Percentiles rank a stretch among this genome's conserved stretches.
phyloP scores from a whole-genome alignment of 371 early-diverging fungal species.

The Mortierella sp. region DNA sequence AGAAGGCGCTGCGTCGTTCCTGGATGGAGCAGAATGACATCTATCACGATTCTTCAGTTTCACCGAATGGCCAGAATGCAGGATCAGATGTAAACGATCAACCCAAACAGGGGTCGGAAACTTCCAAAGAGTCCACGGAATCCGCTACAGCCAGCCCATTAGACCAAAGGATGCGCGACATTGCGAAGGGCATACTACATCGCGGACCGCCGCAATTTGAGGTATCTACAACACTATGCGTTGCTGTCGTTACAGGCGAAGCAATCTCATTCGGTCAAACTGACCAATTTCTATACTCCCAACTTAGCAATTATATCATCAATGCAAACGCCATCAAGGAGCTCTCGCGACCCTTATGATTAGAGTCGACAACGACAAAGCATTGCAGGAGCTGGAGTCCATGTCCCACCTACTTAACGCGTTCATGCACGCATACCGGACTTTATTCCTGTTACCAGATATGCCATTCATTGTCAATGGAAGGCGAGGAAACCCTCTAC shows the following conservation, averaged over 20 bases:
- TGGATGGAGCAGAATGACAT: slow-evolving; percentile 24
- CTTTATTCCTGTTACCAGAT: slow-evolving; percentile 51
- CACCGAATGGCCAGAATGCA: background rate
- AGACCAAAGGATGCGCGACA: slow-evolving; percentile 22
- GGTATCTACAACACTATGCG: too few species aligned
- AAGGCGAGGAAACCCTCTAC: slow-evolving; percentile 31
- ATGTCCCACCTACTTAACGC: slow-evolving; percentile 15
- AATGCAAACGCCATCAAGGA: slow-evolving; percentile 36
- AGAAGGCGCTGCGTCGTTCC: slow-evolving; percentile 28
- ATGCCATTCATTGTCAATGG: slow-evolving; percentile 37
- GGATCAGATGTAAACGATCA: slow-evolving; percentile 1
- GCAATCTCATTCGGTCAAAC: too few species aligned
- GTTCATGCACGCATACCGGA: slow-evolving; percentile 23
- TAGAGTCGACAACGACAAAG: slow-evolving; percentile 38
- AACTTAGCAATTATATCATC: slow-evolving; percentile 30
- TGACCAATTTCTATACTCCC: too few species aligned
- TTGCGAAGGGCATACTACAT: slow-evolving; percentile 19
- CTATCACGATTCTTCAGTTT: background rate
- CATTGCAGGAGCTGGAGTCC: slow-evolving; percentile 28
- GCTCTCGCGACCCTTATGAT: slow-evolving; percentile 17
- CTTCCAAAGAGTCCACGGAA: background rate
- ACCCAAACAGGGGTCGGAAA: background rate
- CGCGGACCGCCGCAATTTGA: slow-evolving; percentile 30
- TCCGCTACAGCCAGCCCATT: slow-evolving; percentile 18
- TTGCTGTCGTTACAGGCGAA: too few species aligned